Evolutionary conservation across 2,329 filamentous ascomycete species (phyloP), one percentile per base, ranked within the genome.

Genomic region (Clonostachys byssicola): DNA sequence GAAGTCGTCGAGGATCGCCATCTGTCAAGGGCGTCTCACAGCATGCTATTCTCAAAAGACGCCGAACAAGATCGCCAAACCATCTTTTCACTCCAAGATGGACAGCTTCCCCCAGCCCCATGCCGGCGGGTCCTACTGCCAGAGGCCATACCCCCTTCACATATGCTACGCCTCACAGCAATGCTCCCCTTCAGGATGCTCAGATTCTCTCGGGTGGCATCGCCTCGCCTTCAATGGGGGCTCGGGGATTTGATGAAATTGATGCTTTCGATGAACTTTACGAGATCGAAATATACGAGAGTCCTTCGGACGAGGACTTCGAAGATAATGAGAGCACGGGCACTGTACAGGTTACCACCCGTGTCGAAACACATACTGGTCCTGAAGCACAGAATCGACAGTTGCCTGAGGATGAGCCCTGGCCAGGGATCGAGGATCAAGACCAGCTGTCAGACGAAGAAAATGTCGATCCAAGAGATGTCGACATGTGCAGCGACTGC

Each of bases 101-200:
- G 70, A 83, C 75, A 48, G 67, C 66, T 33, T 78, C 65, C 47
- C 74, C 66, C 43, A 78, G 66, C 56, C 68, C 72, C 5, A 61
- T 66, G 51, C 67, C 65, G 5, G 55, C 64, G 57, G 49, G 57
- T 61, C 46, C 64, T 13, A 72, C 70, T 12, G 23, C 23, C 9
- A 30, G 23, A 10, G 23, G 23, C 9, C 23, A 30, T 30, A 81
- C 77, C 1, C 86, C 85, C 0, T 83, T 83, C 53, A 83, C 82
- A n/a, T 91, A 91, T 57, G 85, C 86, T 4, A 92, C 88, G 1
- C 88, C 88, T 0, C 75, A 85, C 59, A 90, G 86, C 57, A 85
- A 83, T 51, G 78, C 73, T 5, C 73, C 80, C 1, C 61, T 66
- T 9, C 62, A 71, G 12, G 74, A 77, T 46, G 52, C 65, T 16